Percentiles rank a stretch among this genome's conserved stretches.
Conservation (phyloP, 2,329 filamentous ascomycete species). For the Xylariaceae sp. region DNA sequence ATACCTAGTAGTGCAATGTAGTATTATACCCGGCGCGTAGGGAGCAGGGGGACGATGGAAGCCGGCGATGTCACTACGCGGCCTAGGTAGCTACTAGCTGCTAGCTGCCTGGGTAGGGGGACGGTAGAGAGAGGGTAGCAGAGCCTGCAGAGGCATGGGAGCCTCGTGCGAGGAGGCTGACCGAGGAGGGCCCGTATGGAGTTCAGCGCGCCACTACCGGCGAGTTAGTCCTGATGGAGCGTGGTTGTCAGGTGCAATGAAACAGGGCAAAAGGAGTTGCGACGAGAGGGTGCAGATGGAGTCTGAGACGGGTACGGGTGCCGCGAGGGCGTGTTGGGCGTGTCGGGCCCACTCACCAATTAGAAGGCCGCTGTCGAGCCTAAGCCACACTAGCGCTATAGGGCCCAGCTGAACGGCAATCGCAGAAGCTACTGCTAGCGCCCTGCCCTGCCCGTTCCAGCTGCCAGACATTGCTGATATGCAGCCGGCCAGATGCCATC, state of each 20-base stretch:
- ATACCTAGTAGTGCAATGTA: background rate
- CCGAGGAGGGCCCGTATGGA: constrained; percentile 19
- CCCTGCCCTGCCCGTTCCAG: constrained; percentile 8
- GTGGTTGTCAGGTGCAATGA: constrained; percentile 26
- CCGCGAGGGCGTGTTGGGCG: constrained; percentile 18
- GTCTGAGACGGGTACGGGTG: constrained; percentile 16
- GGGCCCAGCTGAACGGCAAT: constrained; percentile 20
- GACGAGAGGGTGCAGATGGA: constrained; percentile 14
- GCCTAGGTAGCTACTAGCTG: background rate
- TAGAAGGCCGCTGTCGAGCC: constrained; percentile 5
- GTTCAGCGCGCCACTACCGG: constrained; percentile 32
- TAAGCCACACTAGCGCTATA: constrained; percentile 16
- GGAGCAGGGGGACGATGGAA: too few species aligned
- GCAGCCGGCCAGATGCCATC: constrained; percentile 8
- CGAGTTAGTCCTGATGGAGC: constrained; percentile 28
- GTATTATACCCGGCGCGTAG: background rate
- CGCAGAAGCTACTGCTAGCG: background rate
- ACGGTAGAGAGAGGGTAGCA: background rate
- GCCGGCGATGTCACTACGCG: too few species aligned
- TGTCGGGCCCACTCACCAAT: constrained; percentile 20
- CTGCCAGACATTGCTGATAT: constrained; percentile 22
- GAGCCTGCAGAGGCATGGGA: background rate
- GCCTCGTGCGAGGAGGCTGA: constrained; percentile 2
- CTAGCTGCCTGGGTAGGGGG: background rate
- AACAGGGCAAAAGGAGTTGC: constrained; percentile 11